A percentile compares a stretch with the other conserved stretches of the same genome.
These are phyloP conservation scores for Trichoderma parareesei DNA, from an alignment of 495 filamentous ascomycete species.

Conservation along the genomic window DNA sequence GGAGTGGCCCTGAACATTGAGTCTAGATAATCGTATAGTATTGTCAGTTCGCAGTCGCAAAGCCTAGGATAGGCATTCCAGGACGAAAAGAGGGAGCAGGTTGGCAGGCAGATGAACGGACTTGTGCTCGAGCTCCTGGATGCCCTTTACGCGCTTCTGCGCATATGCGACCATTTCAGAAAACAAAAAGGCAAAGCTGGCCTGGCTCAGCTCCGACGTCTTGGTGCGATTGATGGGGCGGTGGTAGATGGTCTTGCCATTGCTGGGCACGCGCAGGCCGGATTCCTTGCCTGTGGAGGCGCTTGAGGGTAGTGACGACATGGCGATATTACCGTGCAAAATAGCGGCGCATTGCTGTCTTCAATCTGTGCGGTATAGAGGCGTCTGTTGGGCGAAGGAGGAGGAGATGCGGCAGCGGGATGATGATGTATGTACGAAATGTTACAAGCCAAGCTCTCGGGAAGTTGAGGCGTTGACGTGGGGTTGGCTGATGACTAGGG, in stretches of 20 bases:
- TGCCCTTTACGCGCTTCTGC: slow-evolving; percentile 79
- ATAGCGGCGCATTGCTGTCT: slow-evolving; percentile 7
- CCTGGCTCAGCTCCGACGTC: slow-evolving; percentile 77
- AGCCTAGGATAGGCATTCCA: neutral
- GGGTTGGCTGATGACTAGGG: neutral
- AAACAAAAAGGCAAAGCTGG: slow-evolving; percentile 93
- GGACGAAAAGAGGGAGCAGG: too few relatives aligned
- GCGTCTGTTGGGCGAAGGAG: neutral
- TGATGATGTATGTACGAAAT: neutral
- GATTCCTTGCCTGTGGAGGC: slow-evolving; percentile 28
- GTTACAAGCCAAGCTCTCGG: neutral
- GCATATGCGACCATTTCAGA: slow-evolving; percentile 96
- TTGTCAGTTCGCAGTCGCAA: slow-evolving; percentile 4
- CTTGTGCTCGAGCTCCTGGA: slow-evolving; percentile 89
- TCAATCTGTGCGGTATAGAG: neutral
- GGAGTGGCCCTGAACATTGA: slow-evolving; percentile 92
- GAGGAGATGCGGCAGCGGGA: slow-evolving; percentile 1
- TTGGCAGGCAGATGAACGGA: slow-evolving; percentile 27
- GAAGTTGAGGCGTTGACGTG: neutral
- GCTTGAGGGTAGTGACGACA: slow-evolving; percentile 12
- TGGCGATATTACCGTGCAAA: neutral
- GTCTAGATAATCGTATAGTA: slow-evolving; percentile 37
- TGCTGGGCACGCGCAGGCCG: slow-evolving; percentile 80
- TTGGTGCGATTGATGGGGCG: slow-evolving; percentile 83
- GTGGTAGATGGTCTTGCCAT: slow-evolving; percentile 97